These are phyloP conservation scores for Morella rubra DNA, from an alignment of 306 rosid genomes.

Conservation along the genomic window DNA sequence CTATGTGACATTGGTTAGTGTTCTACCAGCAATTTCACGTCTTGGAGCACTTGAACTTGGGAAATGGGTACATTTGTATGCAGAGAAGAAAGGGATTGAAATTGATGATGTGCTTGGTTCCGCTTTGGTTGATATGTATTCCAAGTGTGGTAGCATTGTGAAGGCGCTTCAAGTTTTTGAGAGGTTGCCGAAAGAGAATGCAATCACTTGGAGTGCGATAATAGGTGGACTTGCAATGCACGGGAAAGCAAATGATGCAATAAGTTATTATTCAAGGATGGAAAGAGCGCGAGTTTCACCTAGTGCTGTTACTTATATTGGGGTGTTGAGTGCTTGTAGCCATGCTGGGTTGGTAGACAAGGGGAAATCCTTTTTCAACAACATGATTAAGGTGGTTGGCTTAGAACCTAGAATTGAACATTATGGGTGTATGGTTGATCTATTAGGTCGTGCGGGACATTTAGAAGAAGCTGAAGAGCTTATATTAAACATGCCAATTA, in stretches of 20 bases:
- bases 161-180: slow-evolving; percentile 75
- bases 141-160: slow-evolving; percentile 71
- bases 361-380: slow-evolving; percentile 53
- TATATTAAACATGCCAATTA: slow-evolving; percentile 57
- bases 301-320: slow-evolving; percentile 67
- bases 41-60: slow-evolving; percentile 74
- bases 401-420: slow-evolving; percentile 71
- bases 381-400: slow-evolving; percentile 52
- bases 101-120: slow-evolving; percentile 75
- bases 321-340: slow-evolving; percentile 69
- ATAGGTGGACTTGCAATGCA: slow-evolving; percentile 77
- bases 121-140: slow-evolving; percentile 75
- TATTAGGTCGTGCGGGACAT: slow-evolving; percentile 63
- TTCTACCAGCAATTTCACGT: slow-evolving; percentile 65
- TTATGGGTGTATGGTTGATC: slow-evolving; percentile 83
- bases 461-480: slow-evolving; percentile 76
- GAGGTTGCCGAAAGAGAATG: slow-evolving; percentile 50
- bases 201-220: slow-evolving; percentile 68
- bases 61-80: slow-evolving; percentile 74
- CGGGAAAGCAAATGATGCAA: slow-evolving; percentile 49
- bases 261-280: slow-evolving; percentile 52
- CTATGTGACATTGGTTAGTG: slow-evolving; percentile 69
- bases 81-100: slow-evolving; percentile 43
- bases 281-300: slow-evolving; percentile 50
- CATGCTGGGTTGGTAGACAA: slow-evolving; percentile 69